A percentile compares a stretch with the other conserved stretches of the same genome.
Conservation (phyloP, 108 stramenopile species). For the Cyclostephanos invisitatus region DNA sequence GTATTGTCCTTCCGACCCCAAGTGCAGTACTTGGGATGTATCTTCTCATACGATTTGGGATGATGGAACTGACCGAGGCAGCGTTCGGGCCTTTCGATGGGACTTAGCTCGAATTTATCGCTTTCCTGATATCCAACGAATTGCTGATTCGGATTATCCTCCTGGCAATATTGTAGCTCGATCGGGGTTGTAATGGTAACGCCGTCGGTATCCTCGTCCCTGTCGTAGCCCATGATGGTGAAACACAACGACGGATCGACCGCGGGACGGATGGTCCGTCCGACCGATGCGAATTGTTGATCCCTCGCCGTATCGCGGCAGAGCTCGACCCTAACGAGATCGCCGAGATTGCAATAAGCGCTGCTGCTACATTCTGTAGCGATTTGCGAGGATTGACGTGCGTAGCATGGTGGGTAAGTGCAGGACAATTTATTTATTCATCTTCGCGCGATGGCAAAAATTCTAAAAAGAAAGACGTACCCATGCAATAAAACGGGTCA, state of each 20-base stretch:
- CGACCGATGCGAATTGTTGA: neutral
- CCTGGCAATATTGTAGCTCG: constrained; percentile 4
- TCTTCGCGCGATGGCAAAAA: neutral
- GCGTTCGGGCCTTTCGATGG: neutral
- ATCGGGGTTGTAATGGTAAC: neutral
- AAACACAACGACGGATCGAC: constrained; percentile 9
- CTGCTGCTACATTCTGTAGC: neutral
- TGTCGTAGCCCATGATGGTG: constrained; percentile 1
- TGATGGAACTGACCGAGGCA: constrained; percentile 33
- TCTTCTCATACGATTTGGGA: constrained; percentile 27
- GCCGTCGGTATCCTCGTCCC: neutral
- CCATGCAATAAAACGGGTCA: neutral
- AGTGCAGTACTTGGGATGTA: constrained; percentile 20
- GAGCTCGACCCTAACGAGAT: neutral
- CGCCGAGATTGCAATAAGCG: neutral
- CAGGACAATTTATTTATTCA: neutral
- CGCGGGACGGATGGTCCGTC: neutral
- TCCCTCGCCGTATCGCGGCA: neutral
- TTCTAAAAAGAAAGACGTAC: neutral
- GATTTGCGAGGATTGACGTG: neutral
- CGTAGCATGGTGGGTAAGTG: neutral
- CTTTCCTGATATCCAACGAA: constrained; percentile 8
- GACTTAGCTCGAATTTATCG: constrained; percentile 30
- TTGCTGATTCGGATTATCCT: neutral
- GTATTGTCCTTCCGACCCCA: constrained; percentile 8